Evolutionary conservation across 2,329 filamentous ascomycete genomes (phyloP), one percentile per base, ranked within the genome.

Genomic region (Paramyrothecium sp.): DNA sequence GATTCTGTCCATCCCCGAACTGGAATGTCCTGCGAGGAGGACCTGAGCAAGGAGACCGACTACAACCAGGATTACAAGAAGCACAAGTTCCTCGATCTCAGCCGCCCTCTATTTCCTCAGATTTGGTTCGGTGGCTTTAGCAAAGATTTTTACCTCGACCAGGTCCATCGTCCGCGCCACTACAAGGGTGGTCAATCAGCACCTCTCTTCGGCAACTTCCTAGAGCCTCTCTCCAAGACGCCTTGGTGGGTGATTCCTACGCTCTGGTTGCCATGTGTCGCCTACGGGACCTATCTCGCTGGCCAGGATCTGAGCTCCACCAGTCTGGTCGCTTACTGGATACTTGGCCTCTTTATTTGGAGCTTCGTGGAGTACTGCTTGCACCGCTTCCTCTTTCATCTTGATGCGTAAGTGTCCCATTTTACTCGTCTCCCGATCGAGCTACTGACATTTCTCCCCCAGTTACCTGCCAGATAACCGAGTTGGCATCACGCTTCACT

Each of bases 111-210:
- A 56, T 82, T 99, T 56, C 81, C 89, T 74, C 95, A 99, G 75
- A 85, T 99, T 47, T 97, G 91, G 89, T 83, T 79, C 63, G 90
- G 93, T 51, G 90, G 89, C 30, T 99, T 98, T 77, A 86, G 79
- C 72, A 99, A 97, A 73, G 86, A 91, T n/a, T 99, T 99, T 71
- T 99, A 99, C 70, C 83, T 99, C 22, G 89, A 97, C 65, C 95
- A 99, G 73, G 91, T 99, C 54, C 95, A 99, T 72, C 89, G 95
- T 49, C 95, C 95, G 19, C 88, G 95, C 58, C 94, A 99, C 74
- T 99, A 98, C 82, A 96, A 88, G 71, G 94, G 94, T 63, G 95
- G 95, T 58, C 87, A 87, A 60, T 97, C 92, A 7, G 95, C 95
- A 41, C 95, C 95, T 20, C 77, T 99, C 22, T 99, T 99, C 75